Evolutionary conservation across 371 early-diverging fungal species (phyloP).

Genomic region (Mucor saturninus): DNA sequence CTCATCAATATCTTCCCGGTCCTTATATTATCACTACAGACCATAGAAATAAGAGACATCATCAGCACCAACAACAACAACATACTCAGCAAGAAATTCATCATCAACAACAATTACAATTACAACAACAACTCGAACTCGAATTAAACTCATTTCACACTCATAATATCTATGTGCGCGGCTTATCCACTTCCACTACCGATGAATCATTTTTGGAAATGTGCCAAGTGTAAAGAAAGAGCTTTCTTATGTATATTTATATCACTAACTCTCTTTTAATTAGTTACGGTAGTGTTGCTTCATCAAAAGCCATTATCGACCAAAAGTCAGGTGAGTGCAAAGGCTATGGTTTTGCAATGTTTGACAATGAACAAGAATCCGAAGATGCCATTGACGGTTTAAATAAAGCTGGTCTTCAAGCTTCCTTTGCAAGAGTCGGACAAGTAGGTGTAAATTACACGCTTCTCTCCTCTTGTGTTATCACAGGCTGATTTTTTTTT

Average conservation of each 20-base stretch:
- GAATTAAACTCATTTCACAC: conserved; percentile 37
- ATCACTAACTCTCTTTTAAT: background rate
- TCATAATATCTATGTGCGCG: conserved; percentile 85
- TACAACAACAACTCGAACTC: conserved; percentile 16
- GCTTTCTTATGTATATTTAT: conserved; percentile 8
- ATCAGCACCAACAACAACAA: conserved; percentile 17
- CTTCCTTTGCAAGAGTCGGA: conserved; percentile 77
- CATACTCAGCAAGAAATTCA: conserved; percentile 15
- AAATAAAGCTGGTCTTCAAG: conserved; percentile 68
- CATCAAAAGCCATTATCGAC: conserved; percentile 87
- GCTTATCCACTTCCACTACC: conserved; percentile 72
- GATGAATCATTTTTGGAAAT: conserved; percentile 76
- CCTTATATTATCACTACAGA: conserved; percentile 31
- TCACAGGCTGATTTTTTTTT: background rate
- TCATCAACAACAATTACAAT: conserved; percentile 17
- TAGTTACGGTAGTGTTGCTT: conserved; percentile 82
- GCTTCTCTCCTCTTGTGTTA: background rate
- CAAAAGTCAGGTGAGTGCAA: conserved; percentile 82
- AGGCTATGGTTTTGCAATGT: conserved; percentile 93
- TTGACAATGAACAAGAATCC: conserved; percentile 72
- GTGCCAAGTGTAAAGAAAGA: conserved; percentile 50
- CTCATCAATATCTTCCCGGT: conserved; percentile 37
- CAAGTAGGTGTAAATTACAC: conserved; percentile 31
- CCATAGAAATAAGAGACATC: conserved; percentile 19
- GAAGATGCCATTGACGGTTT: conserved; percentile 74